These are phyloP conservation scores for Botrytis fragariae DNA, from an alignment of 2,329 filamentous ascomycete species.

Conservation along the genomic window DNA sequence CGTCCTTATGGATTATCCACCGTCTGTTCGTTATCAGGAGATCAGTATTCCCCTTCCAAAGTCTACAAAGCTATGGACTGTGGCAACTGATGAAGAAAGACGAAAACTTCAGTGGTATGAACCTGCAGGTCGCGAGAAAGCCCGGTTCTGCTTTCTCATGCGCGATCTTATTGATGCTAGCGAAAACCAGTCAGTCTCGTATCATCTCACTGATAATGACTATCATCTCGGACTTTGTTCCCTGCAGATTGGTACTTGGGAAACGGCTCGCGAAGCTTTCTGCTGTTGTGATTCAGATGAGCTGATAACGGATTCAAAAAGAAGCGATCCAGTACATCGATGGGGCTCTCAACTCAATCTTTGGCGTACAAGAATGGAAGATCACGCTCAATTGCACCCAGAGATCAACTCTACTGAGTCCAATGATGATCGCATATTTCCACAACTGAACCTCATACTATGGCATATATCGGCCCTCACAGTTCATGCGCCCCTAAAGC, in stretches of 20 bases:
- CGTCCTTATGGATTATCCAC: constrained; percentile 10
- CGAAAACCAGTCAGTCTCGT: neutral
- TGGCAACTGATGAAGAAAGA: constrained; percentile 9
- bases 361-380: constrained; percentile 7
- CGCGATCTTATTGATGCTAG: constrained; percentile 3
- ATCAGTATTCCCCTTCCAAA: constrained; percentile 17
- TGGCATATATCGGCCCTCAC: constrained; percentile 13
- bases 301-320: constrained; percentile 4
- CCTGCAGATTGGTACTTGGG: constrained; percentile 15
- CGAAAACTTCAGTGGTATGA: constrained; percentile 14
- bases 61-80: neutral
- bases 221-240: constrained; percentile 14
- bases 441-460: constrained; percentile 3
- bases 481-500: constrained; percentile 8
- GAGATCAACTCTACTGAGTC: neutral
- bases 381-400: neutral
- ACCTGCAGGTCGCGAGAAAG: constrained; percentile 13
- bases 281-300: constrained; percentile 14
- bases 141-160: constrained; percentile 15
- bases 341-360: neutral
- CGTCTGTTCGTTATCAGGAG: constrained; percentile 14
- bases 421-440: neutral
- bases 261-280: constrained; percentile 14
- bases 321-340: neutral
- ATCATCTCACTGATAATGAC: neutral